These are phyloP conservation scores for Alternaria gaisen DNA, from an alignment of 2,329 filamentous ascomycete species.

Conservation along the genomic window DNA sequence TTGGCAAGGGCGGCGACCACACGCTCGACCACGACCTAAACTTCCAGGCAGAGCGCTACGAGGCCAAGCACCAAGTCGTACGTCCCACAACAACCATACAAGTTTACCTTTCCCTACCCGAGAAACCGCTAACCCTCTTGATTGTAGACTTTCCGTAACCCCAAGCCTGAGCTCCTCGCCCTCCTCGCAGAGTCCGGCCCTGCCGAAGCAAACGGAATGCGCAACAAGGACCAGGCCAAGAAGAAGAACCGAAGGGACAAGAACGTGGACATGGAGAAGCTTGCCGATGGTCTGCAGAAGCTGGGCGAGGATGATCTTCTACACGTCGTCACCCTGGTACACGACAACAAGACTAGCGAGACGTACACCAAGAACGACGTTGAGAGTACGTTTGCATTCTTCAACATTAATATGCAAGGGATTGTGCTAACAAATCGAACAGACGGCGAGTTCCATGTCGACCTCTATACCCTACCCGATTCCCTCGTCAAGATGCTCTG, in stretches of 20 bases:
- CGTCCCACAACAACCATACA: slow-evolving; percentile 41
- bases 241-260: slow-evolving; percentile 77
- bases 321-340: slow-evolving; percentile 96
- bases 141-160: slow-evolving; percentile 82
- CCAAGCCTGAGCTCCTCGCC: slow-evolving; percentile 83
- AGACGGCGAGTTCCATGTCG: slow-evolving; percentile 98
- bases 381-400: slow-evolving; percentile 73
- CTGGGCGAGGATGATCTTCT: slow-evolving; percentile 92
- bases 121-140: not conserved
- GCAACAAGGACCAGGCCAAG: slow-evolving; percentile 74
- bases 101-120: not conserved
- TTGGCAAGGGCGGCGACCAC: slow-evolving; percentile 86
- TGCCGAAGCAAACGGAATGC: slow-evolving; percentile 69
- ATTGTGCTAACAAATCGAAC: slow-evolving; percentile 30
- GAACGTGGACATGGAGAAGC: slow-evolving; percentile 90
- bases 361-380: slow-evolving; percentile 98
- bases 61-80: slow-evolving; percentile 79
- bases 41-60: slow-evolving; percentile 83
- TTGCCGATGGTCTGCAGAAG: slow-evolving; percentile 89
- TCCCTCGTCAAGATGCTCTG: slow-evolving; percentile 89
- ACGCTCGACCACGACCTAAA: slow-evolving; percentile 88
- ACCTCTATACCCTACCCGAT: slow-evolving; percentile 96
- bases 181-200: slow-evolving; percentile 84
- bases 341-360: slow-evolving; percentile 93
- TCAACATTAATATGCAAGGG: not conserved